Base-by-base conservation (phyloP, 2,329 filamentous ascomycete genomes). In the Daldinia eschscholtzii region DNA sequence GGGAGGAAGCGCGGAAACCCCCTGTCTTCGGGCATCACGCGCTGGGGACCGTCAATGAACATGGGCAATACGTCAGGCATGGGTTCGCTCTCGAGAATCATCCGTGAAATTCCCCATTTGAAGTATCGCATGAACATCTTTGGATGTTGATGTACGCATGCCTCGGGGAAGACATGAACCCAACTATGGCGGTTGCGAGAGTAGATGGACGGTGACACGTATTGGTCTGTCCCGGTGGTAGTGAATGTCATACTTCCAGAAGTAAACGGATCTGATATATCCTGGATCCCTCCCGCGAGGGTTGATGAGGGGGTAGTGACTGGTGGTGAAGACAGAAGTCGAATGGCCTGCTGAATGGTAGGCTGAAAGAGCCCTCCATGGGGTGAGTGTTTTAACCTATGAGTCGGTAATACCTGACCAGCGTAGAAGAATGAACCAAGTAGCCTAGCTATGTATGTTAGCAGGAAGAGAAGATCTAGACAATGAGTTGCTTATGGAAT, bases 131-230 rank as follows among this genome's bases (percentile, higher is more conserved):
- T 91, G 6, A 91, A 89, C 74, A 90, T 89, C 46, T 89, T 84
- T 1, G 91, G 87, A 72, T 93, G 90, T 81, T 99, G 96, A 80
- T 98, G 94, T 52, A 97, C 93, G 80, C 92, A 93, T 55, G 94
- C 96, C 81, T 99, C 96, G 12, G 96, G 96, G 80, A 98, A 98
- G 61, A 98, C 91, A 80, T 99, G 96, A 3, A 99, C 84, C 96
- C 96, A 99, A 50, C 89, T 88, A 79, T 92, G 87, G 52, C 88
- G 89, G 74, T 93, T 90, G 70, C 82, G 86, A 1, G 88, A 80
- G 78, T 92, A 94, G 55, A 89, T 87, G 1, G 93, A 90, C 0
- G 94, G 93, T 0, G 93, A 87, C 0, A 87, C 83, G 78, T 93
- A 92, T 41, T 80, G 81, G 80, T 95, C 92, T 15, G 75, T 73